Percentiles rank a stretch among this genome's conserved stretches.
Evolutionary conservation across 1,284 basidiomycete genomes (phyloP).

Genomic region (Heterobasidion irregulare): DNA sequence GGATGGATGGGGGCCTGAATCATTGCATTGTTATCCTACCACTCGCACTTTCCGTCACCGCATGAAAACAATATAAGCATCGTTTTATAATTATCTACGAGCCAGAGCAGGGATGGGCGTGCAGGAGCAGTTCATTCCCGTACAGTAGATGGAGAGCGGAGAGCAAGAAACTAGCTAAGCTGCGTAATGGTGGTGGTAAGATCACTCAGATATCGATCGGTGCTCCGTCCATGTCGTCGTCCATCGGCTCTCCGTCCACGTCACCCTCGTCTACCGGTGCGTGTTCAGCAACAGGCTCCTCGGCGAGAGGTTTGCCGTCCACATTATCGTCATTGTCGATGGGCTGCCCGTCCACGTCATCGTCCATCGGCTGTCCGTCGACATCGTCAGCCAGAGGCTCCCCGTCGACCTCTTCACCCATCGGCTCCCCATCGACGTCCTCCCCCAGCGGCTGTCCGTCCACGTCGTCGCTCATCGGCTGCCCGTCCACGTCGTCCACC

Average conservation of each 20-base stretch:
- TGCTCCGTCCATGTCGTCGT: constrained; percentile 32
- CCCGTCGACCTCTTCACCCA: constrained; percentile 27
- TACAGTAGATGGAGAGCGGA: not conserved
- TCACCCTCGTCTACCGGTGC: constrained; percentile 26
- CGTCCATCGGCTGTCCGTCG: constrained; percentile 37
- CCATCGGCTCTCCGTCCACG: constrained; percentile 27
- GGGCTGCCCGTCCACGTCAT: constrained; percentile 28
- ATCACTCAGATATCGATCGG: not conserved
- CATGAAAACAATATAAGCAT: too few species aligned
- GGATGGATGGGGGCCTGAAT: constrained; percentile 4
- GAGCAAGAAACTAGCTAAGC: not conserved
- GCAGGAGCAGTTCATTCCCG: too few species aligned
- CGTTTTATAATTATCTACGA: too few species aligned
- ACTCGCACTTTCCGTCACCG: not conserved
- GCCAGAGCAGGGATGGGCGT: too few species aligned
- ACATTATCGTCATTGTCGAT: not conserved
- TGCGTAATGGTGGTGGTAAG: not conserved
- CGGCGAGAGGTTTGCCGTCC: too few species aligned
- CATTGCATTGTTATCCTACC: not conserved
- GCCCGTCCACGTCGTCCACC: constrained; percentile 24
- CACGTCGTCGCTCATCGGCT: constrained; percentile 26
- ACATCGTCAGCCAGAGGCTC: constrained; percentile 30
- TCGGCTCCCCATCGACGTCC: constrained; percentile 29
- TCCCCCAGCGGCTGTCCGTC: constrained; percentile 25
- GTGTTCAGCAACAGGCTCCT: too few species aligned